A percentile compares a stretch with the other conserved stretches of the same genome.
Evolutionary conservation across 2,329 filamentous ascomycete genomes (phyloP).

Genomic region (Ilyonectria mors-panacis): DNA sequence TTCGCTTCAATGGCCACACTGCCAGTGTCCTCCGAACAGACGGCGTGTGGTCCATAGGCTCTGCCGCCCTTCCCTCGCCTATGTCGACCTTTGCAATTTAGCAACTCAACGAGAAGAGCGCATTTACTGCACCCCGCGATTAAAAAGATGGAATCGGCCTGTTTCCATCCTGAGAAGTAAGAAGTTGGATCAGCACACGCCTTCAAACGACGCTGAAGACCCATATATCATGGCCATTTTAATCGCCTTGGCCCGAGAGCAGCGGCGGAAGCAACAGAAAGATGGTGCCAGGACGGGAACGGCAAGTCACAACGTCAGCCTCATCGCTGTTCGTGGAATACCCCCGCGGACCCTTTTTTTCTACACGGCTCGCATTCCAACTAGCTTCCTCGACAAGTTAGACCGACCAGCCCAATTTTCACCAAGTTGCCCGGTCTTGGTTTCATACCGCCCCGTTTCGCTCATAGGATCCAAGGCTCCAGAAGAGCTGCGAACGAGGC

Average conservation of each 20-base stretch:
- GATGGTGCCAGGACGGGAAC: too few relatives aligned
- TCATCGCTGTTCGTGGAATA: background rate
- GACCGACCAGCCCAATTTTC: conserved; percentile 5
- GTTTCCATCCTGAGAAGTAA: conserved; percentile 7
- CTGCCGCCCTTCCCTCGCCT: too few relatives aligned
- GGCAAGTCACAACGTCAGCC: too few relatives aligned
- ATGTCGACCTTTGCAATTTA: too few relatives aligned
- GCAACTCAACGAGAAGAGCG: too few relatives aligned
- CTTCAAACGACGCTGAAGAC: conserved; percentile 18
- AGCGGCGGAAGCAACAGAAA: conserved; percentile 3
- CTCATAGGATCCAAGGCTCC: too few relatives aligned
- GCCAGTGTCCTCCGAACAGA: too few relatives aligned
- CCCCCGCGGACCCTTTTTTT: conserved; percentile 4
- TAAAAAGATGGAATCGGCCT: background rate
- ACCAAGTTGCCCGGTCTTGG: background rate
- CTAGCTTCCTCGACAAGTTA: conserved; percentile 12
- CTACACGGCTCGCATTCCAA: conserved; percentile 13
- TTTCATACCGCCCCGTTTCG: background rate
- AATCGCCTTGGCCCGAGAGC: conserved; percentile 20
- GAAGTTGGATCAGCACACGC: conserved; percentile 15
- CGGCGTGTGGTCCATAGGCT: too few relatives aligned
- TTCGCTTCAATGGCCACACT: too few relatives aligned
- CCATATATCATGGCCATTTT: conserved; percentile 24
- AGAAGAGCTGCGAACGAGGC: too few relatives aligned
- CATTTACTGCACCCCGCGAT: too few relatives aligned